phyloP scores from a whole-genome alignment of 202 grass and related monocot genomes.

The Thinopyrum obtusiflorum region DNA sequence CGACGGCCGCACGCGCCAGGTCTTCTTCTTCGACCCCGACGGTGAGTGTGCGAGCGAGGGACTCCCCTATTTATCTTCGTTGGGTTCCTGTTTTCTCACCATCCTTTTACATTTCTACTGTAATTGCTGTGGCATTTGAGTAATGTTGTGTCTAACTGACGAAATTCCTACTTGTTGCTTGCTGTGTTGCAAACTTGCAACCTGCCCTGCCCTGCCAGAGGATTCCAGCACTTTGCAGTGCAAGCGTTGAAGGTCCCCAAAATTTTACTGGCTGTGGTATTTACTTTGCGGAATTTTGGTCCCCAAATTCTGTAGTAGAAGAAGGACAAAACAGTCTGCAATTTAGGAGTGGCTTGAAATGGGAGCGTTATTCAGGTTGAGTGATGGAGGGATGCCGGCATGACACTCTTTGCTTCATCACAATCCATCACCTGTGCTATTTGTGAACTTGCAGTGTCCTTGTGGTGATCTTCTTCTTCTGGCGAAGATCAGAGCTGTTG shows the following conservation, averaged over 20 bases:
- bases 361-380: background rate
- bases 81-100: background rate
- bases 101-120: background rate
- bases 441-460: background rate
- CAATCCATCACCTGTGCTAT: background rate
- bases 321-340: background rate
- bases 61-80: background rate
- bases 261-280: too few species aligned
- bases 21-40: constrained; percentile 99
- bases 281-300: too few species aligned
- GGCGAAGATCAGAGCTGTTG: background rate
- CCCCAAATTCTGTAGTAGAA: background rate
- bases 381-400: background rate
- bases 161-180: too few species aligned
- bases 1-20: constrained; percentile 73
- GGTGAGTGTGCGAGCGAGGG: constrained; percentile 27
- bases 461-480: background rate
- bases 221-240: too few species aligned
- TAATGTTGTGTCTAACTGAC: background rate
- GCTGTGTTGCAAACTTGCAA: too few species aligned
- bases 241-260: too few species aligned
- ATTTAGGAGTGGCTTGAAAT: background rate
- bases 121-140: background rate
- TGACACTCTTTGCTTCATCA: background rate
- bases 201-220: too few species aligned